phyloP scores from a whole-genome alignment of 192 early-diverging fungal species.

The Phycomyces blakesleeanus region DNA sequence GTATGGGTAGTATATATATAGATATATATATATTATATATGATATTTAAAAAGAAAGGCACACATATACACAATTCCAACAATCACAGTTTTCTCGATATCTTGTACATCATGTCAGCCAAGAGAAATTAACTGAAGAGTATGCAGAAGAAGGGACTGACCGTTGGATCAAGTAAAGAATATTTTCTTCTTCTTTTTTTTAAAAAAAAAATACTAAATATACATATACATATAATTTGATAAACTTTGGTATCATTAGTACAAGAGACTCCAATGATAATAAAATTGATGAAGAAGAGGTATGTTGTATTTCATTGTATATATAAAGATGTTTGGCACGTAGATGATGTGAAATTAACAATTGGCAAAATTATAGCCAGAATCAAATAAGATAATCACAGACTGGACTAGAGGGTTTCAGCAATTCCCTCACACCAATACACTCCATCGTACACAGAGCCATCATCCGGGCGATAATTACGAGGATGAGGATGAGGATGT shows the following conservation, averaged over 20 bases:
- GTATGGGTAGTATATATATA: too few relatives aligned
- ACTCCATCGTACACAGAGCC: conserved; percentile 13
- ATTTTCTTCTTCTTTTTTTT: too few relatives aligned
- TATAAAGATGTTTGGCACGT: too few relatives aligned
- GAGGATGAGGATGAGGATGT: conserved; percentile 13
- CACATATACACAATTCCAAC: too few relatives aligned
- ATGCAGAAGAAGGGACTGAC: conserved; percentile 25
- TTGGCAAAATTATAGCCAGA: not conserved
- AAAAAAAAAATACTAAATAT: too few relatives aligned
- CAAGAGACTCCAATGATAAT: conserved; percentile 9
- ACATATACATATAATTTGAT: too few relatives aligned
- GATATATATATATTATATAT: too few relatives aligned
- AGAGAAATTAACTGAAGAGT: conserved; percentile 11
- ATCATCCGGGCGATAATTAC: not conserved
- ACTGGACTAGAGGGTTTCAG: conserved; percentile 20
- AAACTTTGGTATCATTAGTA: not conserved
- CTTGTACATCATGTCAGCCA: conserved; percentile 6
- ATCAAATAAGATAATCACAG: conserved; percentile 5
- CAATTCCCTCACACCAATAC: conserved; percentile 6
- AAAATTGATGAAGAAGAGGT: conserved; percentile 10
- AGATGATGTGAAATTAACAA: not conserved
- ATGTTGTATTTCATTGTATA: not conserved
- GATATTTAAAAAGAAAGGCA: conserved; percentile 9
- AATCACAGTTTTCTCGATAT: conserved; percentile 8
- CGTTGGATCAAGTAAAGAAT: conserved; percentile 32